Conservation (phyloP, 441 rosid genomes). For the Adansonia madagascariensis region DNA sequence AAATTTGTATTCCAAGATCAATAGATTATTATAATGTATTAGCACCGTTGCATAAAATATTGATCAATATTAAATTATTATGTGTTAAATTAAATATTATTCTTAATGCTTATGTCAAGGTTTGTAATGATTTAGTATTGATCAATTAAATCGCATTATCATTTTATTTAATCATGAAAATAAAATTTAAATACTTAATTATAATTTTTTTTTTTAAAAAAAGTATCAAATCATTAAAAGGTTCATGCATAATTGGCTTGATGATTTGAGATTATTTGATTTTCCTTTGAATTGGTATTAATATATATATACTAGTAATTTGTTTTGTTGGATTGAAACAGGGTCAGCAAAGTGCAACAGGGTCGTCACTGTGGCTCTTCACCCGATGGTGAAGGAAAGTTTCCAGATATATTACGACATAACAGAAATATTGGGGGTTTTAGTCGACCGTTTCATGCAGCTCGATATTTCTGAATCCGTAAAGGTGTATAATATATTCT, state of each 20-base stretch:
- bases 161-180: too few relatives aligned
- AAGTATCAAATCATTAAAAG: too few relatives aligned
- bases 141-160: too few relatives aligned
- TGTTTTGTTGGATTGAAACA: conserved; percentile 31
- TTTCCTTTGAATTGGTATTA: neutral
- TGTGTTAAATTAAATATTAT: too few relatives aligned
- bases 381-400: conserved; percentile 75
- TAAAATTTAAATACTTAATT: too few relatives aligned
- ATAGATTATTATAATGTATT: too few relatives aligned
- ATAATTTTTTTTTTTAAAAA: too few relatives aligned
- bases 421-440: conserved; percentile 61
- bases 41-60: too few relatives aligned
- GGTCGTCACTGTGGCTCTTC: conserved; percentile 74
- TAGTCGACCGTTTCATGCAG: conserved; percentile 87
- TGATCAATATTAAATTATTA: too few relatives aligned
- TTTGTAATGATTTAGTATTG: too few relatives aligned
- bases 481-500: conserved; percentile 71
- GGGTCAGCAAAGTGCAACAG: conserved; percentile 71
- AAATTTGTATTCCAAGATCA: too few relatives aligned
- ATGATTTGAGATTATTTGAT: neutral
- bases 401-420: conserved; percentile 73
- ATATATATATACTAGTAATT: neutral
- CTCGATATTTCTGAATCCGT: conserved; percentile 62
- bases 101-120: too few relatives aligned
- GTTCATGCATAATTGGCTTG: neutral